Percentiles rank a stretch among this genome's conserved stretches.
phyloP scores from a whole-genome alignment of 2,329 filamentous ascomycete species.

The Setomelanomma holmii region DNA sequence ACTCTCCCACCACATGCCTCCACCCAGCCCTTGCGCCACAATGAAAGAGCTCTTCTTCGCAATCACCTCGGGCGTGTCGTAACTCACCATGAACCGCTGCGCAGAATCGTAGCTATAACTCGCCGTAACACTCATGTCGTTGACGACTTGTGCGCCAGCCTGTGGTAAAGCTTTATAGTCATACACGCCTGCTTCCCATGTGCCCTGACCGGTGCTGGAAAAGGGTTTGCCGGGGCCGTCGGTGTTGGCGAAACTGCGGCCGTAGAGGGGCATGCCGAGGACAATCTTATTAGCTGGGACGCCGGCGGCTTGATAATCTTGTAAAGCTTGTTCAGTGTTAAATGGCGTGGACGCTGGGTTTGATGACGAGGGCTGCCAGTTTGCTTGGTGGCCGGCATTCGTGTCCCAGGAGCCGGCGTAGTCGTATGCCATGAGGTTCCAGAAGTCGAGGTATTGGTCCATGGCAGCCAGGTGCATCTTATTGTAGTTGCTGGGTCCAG shows the following conservation, averaged over 20 bases:
- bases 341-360: conserved; percentile 43
- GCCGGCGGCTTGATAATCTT: conserved; percentile 41
- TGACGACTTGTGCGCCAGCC: conserved; percentile 28
- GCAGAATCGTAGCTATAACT: conserved; percentile 42
- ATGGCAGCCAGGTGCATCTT: conserved; percentile 53
- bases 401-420: conserved; percentile 57
- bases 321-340: conserved; percentile 40
- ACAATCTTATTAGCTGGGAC: conserved; percentile 45
- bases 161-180: conserved; percentile 47
- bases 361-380: conserved; percentile 31
- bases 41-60: conserved; percentile 36
- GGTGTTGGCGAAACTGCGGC: conserved; percentile 44
- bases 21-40: conserved; percentile 37
- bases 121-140: conserved; percentile 30
- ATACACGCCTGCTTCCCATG: conserved; percentile 46
- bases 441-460: conserved; percentile 59
- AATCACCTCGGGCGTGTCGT: conserved; percentile 44
- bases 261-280: conserved; percentile 48
- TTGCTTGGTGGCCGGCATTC: conserved; percentile 43
- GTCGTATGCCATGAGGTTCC: conserved; percentile 84
- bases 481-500: conserved; percentile 53
- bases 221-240: conserved; percentile 43
- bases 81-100: conserved; percentile 37
- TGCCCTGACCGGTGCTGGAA: conserved; percentile 38
- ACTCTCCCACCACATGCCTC: conserved; percentile 50